Evolutionary conservation across 2,329 filamentous ascomycete species (phyloP).

Genomic region (Fusarium papillatum): DNA sequence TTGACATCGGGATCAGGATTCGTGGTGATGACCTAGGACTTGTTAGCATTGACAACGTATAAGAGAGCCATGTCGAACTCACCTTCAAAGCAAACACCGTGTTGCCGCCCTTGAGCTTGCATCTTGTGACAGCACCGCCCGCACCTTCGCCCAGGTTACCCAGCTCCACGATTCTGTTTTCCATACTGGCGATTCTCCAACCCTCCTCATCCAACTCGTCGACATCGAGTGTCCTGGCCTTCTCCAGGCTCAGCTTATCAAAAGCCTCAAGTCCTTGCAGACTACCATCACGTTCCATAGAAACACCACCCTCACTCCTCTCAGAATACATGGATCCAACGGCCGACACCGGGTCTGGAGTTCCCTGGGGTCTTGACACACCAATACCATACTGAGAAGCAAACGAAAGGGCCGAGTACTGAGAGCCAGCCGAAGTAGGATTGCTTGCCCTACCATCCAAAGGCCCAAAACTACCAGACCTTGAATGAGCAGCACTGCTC

Average conservation of each 20-base stretch:
- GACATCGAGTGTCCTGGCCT: conserved; percentile 87
- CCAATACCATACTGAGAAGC: conserved; percentile 80
- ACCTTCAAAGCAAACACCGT: conserved; percentile 98
- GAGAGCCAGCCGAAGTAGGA: conserved; percentile 88
- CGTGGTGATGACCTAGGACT: conserved; percentile 90
- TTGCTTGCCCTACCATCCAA: conserved; percentile 83
- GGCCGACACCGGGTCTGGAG: conserved; percentile 88
- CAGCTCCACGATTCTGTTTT: conserved; percentile 88
- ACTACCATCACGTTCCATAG: conserved; percentile 88
- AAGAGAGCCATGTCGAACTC: conserved; percentile 42
- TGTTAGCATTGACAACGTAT: conserved; percentile 20
- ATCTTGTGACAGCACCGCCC: conserved; percentile 94
- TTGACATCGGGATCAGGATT: conserved; percentile 98
- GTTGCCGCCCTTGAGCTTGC: conserved; percentile 90
- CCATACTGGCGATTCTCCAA: conserved; percentile 93
- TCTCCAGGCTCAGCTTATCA: conserved; percentile 85
- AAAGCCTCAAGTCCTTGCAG: conserved; percentile 83
- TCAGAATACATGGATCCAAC: conserved; percentile 90
- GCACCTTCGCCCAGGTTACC: conserved; percentile 95
- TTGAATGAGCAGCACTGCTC: conserved; percentile 82
- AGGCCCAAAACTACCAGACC: conserved; percentile 86
- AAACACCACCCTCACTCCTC: conserved; percentile 78
- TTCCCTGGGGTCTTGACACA: conserved; percentile 73
- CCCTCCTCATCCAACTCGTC: conserved; percentile 96
- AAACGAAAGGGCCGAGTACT: conserved; percentile 87